These are phyloP conservation scores for Bombardia bombarda DNA, from an alignment of 495 filamentous ascomycete species.

Conservation along the genomic window DNA sequence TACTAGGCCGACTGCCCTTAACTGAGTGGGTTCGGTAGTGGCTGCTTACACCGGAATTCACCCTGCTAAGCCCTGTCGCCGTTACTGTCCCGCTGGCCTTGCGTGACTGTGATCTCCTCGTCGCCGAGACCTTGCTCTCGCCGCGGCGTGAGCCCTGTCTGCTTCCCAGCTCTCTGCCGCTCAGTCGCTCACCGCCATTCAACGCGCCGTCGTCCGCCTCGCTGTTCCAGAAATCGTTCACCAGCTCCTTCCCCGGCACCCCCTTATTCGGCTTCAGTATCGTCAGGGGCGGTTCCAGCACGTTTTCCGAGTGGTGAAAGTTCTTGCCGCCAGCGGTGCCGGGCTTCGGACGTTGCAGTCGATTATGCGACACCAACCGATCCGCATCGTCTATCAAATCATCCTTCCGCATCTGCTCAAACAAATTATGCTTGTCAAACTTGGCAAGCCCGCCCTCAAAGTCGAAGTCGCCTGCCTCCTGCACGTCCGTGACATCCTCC, in stretches of 20 bases:
- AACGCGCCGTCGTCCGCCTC: conserved; percentile 55
- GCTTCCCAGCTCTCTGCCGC: conserved; percentile 31
- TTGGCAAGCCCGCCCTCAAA: conserved; percentile 80
- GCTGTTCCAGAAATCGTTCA: conserved; percentile 54
- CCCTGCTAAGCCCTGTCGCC: conserved; percentile 28
- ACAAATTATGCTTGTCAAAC: conserved; percentile 87
- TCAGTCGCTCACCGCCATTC: conserved; percentile 39
- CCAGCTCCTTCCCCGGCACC: conserved; percentile 31
- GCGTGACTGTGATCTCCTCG: conserved; percentile 47
- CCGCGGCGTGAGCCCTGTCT: conserved; percentile 42
- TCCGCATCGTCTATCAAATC: conserved; percentile 83
- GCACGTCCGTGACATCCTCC: conserved; percentile 94
- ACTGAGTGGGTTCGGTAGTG: conserved; percentile 17
- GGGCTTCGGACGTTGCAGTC: conserved; percentile 57
- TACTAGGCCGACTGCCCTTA: conserved; percentile 26
- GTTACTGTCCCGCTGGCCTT: conserved; percentile 49
- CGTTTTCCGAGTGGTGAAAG: conserved; percentile 84
- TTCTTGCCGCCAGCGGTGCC: conserved; percentile 84
- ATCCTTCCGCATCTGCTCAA: conserved; percentile 78
- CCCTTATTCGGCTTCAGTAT: conserved; percentile 20
- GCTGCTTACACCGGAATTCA: conserved; percentile 41
- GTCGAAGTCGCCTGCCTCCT: conserved; percentile 89
- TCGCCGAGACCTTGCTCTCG: conserved; percentile 36
- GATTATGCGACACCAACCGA: conserved; percentile 83
- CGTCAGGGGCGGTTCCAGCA: conserved; percentile 54